Base-by-base conservation (phyloP, 1,284 basidiomycete species). In the Pterulicium gracile region DNA sequence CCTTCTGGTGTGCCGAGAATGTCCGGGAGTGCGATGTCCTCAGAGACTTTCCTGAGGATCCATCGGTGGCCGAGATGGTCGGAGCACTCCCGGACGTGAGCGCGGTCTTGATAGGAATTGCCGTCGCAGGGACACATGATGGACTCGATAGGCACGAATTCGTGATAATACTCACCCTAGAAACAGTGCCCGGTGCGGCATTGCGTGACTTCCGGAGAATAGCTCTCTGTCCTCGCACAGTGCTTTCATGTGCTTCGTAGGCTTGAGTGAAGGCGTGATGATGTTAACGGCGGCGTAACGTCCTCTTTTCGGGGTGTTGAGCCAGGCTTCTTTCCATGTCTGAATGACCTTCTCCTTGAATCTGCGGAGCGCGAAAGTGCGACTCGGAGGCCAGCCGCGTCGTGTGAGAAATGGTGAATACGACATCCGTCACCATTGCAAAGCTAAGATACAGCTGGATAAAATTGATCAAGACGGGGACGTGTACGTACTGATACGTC, bases 31-130 rank as follows among this genome's bases (percentile, higher is more conserved):
- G 45, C 20, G 0, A 57, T 36, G 24, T 52, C 50, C 20, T 32
- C 35, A 4, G 50, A 51, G 2, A 41, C 48, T 24, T 46, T 42
- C 14, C 36, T 18, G 1, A 58, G 51, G 40, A 54, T 51, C 45
- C 51, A 42, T 20, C 55, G 49, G 39, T 54, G 47, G 18, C 35
- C 44, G 43, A 51, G 47, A 47, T 60, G 60, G 13, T 42, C 22
- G 4, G 55, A 53, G 53, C 63, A 61, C n/a, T 54, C 50, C 13
- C 43, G 42, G 15, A 63, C 55, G 47, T 64, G 62, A 47, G 56
- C 54, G 19, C 58, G 46, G 1, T 60, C 55, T 46, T 63, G 56
- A 3, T 55, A 23, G 2, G 20, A 17, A 36, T 54, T 52, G 3
- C 55, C 58, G 27, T 32, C 27, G 43, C 61, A 64, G 14, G 59